Evolutionary conservation across 2,329 filamentous ascomycete species (phyloP), one percentile per base, ranked within the genome.

Genomic region (Aspergillus vadensis): DNA sequence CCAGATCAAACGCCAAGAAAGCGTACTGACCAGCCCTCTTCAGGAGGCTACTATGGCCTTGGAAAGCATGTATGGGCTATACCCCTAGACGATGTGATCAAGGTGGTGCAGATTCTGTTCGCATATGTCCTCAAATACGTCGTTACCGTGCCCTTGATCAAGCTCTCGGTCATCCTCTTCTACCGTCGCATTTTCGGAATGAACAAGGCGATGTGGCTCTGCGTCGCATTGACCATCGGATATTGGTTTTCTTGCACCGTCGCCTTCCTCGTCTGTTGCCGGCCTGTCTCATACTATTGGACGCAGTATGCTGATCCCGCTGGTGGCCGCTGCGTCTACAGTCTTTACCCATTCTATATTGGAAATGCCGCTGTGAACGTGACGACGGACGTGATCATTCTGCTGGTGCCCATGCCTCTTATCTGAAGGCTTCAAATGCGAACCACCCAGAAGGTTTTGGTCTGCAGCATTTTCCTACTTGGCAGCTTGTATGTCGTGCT

Each of bases 121-220:
- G 60, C 60, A 8, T 65, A 67, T 17, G 57, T 63, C 17, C 12
- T 67, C n/a, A 25, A 62, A 38, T 66, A 67, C 21, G 52, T 51
- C 4, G 50, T 44, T 2, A 59, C 63, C 2, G 54, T 66, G 2
- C 62, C 65, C 1, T 47, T 66, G 43, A 55, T 65, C 51, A 65
- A 66, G 51, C 23, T 67, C 1, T 68, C 66, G n/a, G 57, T 67
- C 9, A 51, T 67, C 3, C 54, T 65, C 25, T 52, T 68, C 21
- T 67, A 67, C 41, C 66, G 56, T 19, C 66, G 66, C 8, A 63
- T 68, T 36, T 68, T 67, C 30, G 55, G 62, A 5, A 49, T 67
- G 27, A 62, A 59, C 19, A 55, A 49, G 50, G 21, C 56, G 2
- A 38, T 68, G 19, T 65, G 59, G 17, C 15, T 64, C 50, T 65